phyloP scores from a whole-genome alignment of 768 basidiomycete genomes.

The Serendipita sp. region DNA sequence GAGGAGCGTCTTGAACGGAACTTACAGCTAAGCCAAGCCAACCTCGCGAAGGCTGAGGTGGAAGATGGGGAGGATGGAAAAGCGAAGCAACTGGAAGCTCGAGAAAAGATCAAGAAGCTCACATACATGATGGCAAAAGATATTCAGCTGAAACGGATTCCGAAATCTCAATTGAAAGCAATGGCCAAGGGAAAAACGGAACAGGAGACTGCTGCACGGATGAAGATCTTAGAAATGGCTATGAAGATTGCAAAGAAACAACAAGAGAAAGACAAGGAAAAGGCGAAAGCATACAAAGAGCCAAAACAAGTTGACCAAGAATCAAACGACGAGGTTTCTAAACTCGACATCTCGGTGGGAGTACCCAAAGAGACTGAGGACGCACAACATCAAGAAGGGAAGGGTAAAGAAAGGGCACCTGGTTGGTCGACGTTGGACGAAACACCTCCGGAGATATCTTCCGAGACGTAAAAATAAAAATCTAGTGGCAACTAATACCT shows the following conservation, averaged over 20 bases:
- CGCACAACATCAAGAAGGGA: background rate
- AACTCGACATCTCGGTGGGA: no score
- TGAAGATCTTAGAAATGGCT: background rate
- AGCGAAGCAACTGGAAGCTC: background rate
- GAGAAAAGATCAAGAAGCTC: slow-evolving; percentile 2
- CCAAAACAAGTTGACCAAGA: background rate
- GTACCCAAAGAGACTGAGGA: background rate
- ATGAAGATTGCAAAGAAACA: background rate
- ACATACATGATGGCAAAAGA: background rate
- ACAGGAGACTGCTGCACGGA: background rate
- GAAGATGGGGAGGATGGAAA: background rate
- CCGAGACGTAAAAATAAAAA: no score
- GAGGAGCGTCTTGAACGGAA: background rate
- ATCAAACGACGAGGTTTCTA: no score
- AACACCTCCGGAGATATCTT: background rate
- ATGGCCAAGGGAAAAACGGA: slow-evolving; percentile 4
- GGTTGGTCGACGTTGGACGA: background rate
- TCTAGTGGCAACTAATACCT: no score
- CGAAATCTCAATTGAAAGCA: background rate
- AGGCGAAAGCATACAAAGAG: background rate
- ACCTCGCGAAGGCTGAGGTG: background rate
- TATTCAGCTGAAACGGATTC: background rate
- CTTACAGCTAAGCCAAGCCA: background rate
- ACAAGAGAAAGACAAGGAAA: background rate
- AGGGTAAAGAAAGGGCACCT: background rate